Evolutionary conservation across 495 filamentous ascomycete genomes (phyloP).

Genomic region (Friedmanniomyces simplex): DNA sequence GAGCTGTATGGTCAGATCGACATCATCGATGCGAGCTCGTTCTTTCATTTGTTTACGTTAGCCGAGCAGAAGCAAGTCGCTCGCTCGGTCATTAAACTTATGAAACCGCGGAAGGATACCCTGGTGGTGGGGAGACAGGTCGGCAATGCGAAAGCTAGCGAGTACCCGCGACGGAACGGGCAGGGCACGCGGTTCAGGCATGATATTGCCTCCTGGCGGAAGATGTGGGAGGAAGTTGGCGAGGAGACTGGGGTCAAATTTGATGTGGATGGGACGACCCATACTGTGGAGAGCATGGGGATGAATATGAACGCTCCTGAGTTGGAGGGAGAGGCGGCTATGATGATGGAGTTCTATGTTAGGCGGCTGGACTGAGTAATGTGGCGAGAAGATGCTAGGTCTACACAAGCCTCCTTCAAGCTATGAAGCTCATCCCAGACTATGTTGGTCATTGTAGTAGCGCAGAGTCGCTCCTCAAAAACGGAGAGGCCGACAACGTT

Average conservation of each 20-base stretch:
- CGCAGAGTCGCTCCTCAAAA: no score
- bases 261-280: conserved; percentile 1
- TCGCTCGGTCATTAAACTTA: conserved; percentile 37
- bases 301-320: not conserved
- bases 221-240: conserved; percentile 44
- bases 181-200: conserved; percentile 34
- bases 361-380: not conserved
- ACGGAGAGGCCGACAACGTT: no score
- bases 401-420: no score
- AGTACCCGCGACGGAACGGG: conserved; percentile 17
- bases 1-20: conserved; percentile 40
- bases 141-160: conserved; percentile 31
- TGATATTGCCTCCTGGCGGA: conserved; percentile 35
- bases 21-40: conserved; percentile 44
- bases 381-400: no score
- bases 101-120: conserved; percentile 35
- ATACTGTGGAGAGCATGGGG: not conserved
- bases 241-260: conserved; percentile 29
- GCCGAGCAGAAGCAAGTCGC: conserved; percentile 41
- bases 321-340: not conserved
- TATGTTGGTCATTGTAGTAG: no score
- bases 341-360: not conserved
- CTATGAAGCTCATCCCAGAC: no score
- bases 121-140: conserved; percentile 42
- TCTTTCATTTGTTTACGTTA: conserved; percentile 53